phyloP scores from a whole-genome alignment of 2,329 filamentous ascomycete genomes.

The Paecilomyces variotii region DNA sequence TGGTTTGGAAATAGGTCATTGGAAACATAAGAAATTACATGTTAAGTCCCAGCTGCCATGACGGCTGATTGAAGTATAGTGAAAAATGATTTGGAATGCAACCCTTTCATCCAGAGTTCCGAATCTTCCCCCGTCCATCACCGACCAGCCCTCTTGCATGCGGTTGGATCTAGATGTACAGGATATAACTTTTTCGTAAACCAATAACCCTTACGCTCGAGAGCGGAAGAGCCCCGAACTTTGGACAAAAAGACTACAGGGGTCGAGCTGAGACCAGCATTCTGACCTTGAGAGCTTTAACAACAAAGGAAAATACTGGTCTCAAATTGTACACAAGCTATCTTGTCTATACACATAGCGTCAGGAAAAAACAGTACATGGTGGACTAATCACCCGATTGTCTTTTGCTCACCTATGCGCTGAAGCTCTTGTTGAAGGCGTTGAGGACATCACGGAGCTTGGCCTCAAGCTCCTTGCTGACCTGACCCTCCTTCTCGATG shows the following conservation, averaged over 20 bases:
- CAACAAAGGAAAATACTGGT: slow-evolving; percentile 30
- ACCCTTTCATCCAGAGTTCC: slow-evolving; percentile 7
- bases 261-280: neutral
- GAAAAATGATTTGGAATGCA: neutral
- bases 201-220: neutral
- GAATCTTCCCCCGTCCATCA: slow-evolving; percentile 9
- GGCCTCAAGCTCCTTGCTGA: slow-evolving; percentile 81
- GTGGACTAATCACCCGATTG: slow-evolving; percentile 22
- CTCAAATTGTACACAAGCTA: slow-evolving; percentile 40
- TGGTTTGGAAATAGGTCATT: neutral
- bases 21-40: neutral
- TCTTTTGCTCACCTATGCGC: slow-evolving; percentile 33
- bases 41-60: neutral
- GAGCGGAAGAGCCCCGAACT: neutral
- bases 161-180: slow-evolving; percentile 35
- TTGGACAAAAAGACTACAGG: neutral
- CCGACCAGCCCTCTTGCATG: slow-evolving; percentile 20
- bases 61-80: neutral
- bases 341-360: slow-evolving; percentile 37
- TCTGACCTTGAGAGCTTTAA: neutral
- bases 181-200: slow-evolving; percentile 29
- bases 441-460: slow-evolving; percentile 59
- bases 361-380: slow-evolving; percentile 32
- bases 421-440: slow-evolving; percentile 92
- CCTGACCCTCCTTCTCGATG: slow-evolving; percentile 90